Evolutionary conservation across 2,329 filamentous ascomycete genomes (phyloP).

Genomic region (Metarhizium sp.): DNA sequence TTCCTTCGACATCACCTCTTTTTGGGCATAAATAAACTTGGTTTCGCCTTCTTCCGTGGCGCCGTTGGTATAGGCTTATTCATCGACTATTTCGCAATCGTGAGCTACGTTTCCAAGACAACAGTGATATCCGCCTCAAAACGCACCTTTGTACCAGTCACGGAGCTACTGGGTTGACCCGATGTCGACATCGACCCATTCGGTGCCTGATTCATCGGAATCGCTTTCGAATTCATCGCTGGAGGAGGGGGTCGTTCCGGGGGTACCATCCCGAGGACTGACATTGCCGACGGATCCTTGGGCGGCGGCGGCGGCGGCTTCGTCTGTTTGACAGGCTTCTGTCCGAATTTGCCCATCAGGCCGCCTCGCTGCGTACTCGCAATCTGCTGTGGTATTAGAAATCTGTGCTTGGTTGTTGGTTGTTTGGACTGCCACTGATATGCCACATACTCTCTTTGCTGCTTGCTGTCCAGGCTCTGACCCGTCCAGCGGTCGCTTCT

Average conservation of each 20-base stretch:
- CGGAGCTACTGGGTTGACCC: constrained; percentile 8
- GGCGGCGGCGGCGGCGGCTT: constrained; percentile 25
- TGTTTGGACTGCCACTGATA: not conserved
- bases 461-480: constrained; percentile 20
- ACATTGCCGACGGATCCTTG: constrained; percentile 44
- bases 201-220: constrained; percentile 8
- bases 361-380: constrained; percentile 21
- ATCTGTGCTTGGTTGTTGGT: not conserved
- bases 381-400: constrained; percentile 20
- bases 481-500: constrained; percentile 35
- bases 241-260: constrained; percentile 31
- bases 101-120: not conserved
- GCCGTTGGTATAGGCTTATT: constrained; percentile 4
- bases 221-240: constrained; percentile 7
- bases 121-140: not conserved
- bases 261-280: constrained; percentile 38
- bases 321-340: constrained; percentile 17
- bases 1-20: constrained; percentile 8
- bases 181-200: constrained; percentile 13
- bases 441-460: constrained; percentile 32
- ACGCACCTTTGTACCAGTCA: constrained; percentile 13
- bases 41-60: constrained; percentile 11
- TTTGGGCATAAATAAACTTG: constrained; percentile 14
- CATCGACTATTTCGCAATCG: not conserved
- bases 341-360: constrained; percentile 27